Evolutionary conservation across 345 rosid species (phyloP).

Genomic region (Dimocarpus longan): DNA sequence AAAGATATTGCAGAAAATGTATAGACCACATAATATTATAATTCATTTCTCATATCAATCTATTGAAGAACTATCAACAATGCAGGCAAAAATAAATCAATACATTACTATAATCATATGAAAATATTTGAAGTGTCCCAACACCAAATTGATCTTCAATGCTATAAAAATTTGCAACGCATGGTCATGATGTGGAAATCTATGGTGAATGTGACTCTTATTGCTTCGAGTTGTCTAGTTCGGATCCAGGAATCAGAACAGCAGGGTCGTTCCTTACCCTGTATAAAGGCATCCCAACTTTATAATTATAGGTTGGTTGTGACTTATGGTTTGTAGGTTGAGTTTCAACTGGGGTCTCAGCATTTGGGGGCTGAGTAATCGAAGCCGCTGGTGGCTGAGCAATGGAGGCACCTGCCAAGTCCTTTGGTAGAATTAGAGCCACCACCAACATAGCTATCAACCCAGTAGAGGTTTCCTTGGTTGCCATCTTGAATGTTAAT

Average conservation of each 20-base stretch:
- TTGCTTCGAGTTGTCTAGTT: neutral
- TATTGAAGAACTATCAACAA: too few species aligned
- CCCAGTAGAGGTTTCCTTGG: constrained; percentile 5
- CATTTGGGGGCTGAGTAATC: neutral
- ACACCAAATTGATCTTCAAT: neutral
- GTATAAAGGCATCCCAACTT: constrained; percentile 28
- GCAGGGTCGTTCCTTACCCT: neutral
- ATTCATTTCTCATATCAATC: neutral
- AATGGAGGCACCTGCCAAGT: neutral
- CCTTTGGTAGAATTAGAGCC: neutral
- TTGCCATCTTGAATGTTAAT: neutral
- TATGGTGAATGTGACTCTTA: neutral
- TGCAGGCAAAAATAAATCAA: too few species aligned
- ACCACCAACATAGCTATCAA: constrained; percentile 12
- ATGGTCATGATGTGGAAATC: neutral
- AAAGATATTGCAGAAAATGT: neutral
- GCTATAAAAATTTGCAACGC: neutral
- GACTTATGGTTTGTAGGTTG: too few species aligned
- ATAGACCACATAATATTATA: neutral
- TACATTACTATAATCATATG: neutral
- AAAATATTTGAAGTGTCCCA: neutral
- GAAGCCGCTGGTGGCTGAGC: neutral
- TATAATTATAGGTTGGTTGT: neutral
- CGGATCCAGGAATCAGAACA: constrained; percentile 8
- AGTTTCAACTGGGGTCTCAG: too few species aligned